Evolutionary conservation across 257 asterid genomes (phyloP).

Genomic region (Jacaranda copaia): DNA sequence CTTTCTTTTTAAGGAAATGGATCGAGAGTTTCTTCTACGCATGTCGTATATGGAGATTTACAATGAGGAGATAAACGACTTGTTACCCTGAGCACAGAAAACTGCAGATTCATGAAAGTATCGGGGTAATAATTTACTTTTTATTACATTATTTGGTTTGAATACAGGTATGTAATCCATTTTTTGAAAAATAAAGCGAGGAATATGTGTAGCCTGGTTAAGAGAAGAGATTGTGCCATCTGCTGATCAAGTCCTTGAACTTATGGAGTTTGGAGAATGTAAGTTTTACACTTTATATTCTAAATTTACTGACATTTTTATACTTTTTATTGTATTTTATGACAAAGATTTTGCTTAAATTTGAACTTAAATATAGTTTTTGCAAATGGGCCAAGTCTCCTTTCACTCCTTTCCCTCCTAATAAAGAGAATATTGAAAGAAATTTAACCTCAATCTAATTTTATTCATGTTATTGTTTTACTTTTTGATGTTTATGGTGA

Average conservation of each 20-base stretch:
- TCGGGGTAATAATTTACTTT: conserved; percentile 63
- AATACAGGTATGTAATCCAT: background rate
- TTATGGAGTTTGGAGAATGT: conserved; percentile 93
- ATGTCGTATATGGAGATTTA: conserved; percentile 98
- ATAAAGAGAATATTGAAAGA: conserved; percentile 19
- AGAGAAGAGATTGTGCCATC: conserved; percentile 96
- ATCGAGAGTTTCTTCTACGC: conserved; percentile 89
- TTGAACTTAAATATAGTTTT: background rate
- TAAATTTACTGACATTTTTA: background rate
- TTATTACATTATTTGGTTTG: background rate
- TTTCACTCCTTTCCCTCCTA: background rate
- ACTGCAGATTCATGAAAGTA: conserved; percentile 91
- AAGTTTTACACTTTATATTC: conserved; percentile 37
- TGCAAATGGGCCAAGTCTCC: conserved; percentile 15
- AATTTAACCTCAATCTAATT: conserved; percentile 13
- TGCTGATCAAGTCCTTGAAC: conserved; percentile 85
- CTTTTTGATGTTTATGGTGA: background rate
- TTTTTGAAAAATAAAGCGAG: conserved; percentile 62
- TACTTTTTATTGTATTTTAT: background rate
- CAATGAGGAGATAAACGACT: conserved; percentile 95
- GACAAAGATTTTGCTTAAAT: conserved; percentile 2
- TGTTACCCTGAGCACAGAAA: conserved; percentile 90
- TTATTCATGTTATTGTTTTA: background rate
- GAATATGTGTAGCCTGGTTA: conserved; percentile 95
- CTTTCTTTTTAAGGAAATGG: conserved; percentile 56